Percentiles rank a stretch among this genome's conserved stretches.
These are phyloP conservation scores for Jamesozyma rosinii DNA, from an alignment of 805 yeast genomes.

Conservation along the genomic window DNA sequence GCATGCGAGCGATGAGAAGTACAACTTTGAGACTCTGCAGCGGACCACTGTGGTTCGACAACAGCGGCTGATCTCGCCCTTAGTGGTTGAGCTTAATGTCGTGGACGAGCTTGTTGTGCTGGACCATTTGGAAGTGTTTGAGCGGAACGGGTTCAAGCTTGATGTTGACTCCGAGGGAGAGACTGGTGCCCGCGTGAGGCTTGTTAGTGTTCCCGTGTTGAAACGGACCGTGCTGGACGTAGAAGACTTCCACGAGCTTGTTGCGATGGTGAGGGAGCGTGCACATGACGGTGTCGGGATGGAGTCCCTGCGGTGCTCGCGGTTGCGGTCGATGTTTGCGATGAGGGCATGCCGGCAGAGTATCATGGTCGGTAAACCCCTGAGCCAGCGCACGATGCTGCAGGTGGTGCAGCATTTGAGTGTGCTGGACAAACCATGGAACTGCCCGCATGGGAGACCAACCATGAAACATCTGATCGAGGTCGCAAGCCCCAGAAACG, in stretches of 20 bases:
- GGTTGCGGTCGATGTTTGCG: constrained; percentile 77
- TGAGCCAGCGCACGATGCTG: constrained; percentile 52
- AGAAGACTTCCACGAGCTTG: constrained; percentile 63
- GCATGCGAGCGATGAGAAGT: constrained; percentile 96
- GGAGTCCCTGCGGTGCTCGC: constrained; percentile 47
- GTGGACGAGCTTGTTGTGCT: constrained; percentile 68
- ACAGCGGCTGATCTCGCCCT: constrained; percentile 62
- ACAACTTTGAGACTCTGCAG: constrained; percentile 69
- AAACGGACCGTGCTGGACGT: constrained; percentile 58
- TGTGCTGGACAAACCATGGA: constrained; percentile 85
- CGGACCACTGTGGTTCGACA: constrained; percentile 46
- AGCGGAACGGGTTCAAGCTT: constrained; percentile 69
- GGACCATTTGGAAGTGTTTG: constrained; percentile 50
- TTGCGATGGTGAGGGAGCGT: constrained; percentile 57
- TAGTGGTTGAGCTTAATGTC: constrained; percentile 52
- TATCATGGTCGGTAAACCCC: constrained; percentile 82
- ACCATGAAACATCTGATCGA: constrained; percentile 86
- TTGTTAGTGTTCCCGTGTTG: constrained; percentile 64
- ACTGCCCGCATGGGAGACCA: constrained; percentile 95
- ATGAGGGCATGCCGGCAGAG: constrained; percentile 92
- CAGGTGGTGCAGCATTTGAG: constrained; percentile 60
- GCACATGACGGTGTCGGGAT: constrained; percentile 38
- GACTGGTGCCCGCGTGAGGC: constrained; percentile 48
- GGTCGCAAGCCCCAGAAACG: no score
- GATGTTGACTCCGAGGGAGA: constrained; percentile 38